Base-by-base conservation (phyloP, 495 filamentous ascomycete genomes). In the Penicillium maclennaniae region DNA sequence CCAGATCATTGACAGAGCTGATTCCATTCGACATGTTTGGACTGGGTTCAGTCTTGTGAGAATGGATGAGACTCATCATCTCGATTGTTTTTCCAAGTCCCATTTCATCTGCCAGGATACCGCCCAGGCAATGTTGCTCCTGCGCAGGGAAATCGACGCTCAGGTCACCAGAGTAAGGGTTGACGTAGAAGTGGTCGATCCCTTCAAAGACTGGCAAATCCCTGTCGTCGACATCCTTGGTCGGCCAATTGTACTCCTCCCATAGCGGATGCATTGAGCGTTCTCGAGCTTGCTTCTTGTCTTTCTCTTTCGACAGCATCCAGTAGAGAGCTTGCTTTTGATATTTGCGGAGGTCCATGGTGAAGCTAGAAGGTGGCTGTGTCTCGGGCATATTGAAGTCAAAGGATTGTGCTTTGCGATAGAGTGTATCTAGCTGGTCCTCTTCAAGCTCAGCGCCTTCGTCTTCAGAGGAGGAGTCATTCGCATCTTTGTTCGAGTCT, bases 261-360 rank as follows among this genome's bases (percentile, higher is more conserved):
- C 93, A 98, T 6, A 98, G 69, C 10, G 93, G 93, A 72, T 98
- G 91, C 90, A 98, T 96, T 2, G 91, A 96, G 45, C 84, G 80
- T 46, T 83, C 82, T 25, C 79, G 72, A 15, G 77, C 74, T 16
- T 80, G 75, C 49, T 82, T 83, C 47, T 86, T 80, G 48, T 95
- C 82, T 61, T 82, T 91, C 69, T 98, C 93, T 63, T 98, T 98
- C 6, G 84, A 80, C 41, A 97, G 71, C 87, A 98, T 95, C 93
- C 93, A 97, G 65, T 96, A 75, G 19, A 98, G 73, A 7, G 95
- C 89, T 69, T 98, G 93, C 60, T 87, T 95, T 69, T 98, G 93
- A 59, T 98, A 98, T 21, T 90, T 92, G 1, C 95, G 84, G 19
- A 98, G 74, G 52, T 84, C 74, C 83, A 98, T 84, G 8, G 75